Evolutionary conservation across 768 basidiomycete genomes (phyloP).

Genomic region (Naematelia encephala): DNA sequence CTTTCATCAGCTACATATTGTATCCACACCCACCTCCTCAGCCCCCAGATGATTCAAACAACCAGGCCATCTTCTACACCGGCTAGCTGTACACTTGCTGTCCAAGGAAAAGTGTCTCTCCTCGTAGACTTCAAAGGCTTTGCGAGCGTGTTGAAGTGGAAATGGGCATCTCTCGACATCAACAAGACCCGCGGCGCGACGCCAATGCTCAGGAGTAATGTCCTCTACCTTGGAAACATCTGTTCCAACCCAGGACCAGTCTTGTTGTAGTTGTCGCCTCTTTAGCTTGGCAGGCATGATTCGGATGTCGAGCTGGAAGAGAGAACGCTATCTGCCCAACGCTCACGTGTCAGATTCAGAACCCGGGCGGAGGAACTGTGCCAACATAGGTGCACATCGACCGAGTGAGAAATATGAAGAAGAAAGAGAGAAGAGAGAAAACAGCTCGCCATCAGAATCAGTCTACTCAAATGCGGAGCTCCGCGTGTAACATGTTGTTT

Average conservation of each 20-base stretch:
- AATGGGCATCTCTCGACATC: slow-evolving; percentile 9
- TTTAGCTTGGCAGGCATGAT: slow-evolving; percentile 4
- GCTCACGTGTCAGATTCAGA: too few species aligned
- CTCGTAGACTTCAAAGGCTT: slow-evolving; percentile 4
- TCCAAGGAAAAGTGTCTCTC: slow-evolving; percentile 5
- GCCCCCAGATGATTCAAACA: slow-evolving; percentile 87
- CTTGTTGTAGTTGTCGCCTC: slow-evolving; percentile 21
- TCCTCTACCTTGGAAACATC: slow-evolving; percentile 59
- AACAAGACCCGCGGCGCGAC: slow-evolving; percentile 64
- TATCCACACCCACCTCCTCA: slow-evolving; percentile 67
- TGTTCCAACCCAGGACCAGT: slow-evolving; percentile 77
- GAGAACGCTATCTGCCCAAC: too few species aligned
- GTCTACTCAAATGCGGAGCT: background rate
- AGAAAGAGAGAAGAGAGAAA: slow-evolving; percentile 7
- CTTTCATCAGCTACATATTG: slow-evolving; percentile 1
- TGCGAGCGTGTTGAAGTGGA: slow-evolving; percentile 1
- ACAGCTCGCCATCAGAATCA: background rate
- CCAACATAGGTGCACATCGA: too few species aligned
- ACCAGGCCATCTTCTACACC: slow-evolving; percentile 74
- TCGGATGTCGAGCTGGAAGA: background rate
- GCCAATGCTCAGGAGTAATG: slow-evolving; percentile 66
- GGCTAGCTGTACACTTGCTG: slow-evolving; percentile 17
- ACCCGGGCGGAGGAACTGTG: too few species aligned
- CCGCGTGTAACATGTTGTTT: slow-evolving; percentile 2
- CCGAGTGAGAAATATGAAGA: slow-evolving; percentile 2